Evolutionary conservation across 2,329 filamentous ascomycete genomes (phyloP), one percentile per base, ranked within the genome.

Genomic region (Fusarium penzigii): DNA sequence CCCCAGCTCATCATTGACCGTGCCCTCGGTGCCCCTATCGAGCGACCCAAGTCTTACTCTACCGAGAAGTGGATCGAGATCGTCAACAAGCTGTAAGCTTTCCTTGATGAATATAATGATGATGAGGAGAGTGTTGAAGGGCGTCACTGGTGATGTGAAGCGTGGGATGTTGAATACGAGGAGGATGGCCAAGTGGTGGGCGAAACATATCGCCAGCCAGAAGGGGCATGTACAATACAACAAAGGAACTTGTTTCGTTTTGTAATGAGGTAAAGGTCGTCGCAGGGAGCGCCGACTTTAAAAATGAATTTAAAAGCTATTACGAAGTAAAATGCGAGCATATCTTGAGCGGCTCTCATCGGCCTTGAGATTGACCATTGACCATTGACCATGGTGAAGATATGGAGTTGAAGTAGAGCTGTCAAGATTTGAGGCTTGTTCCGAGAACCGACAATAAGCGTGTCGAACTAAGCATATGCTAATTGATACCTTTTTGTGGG

Each of bases 1-100:
- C 94, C 94, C 69, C 94, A 99, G 85, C 86, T 99, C 75, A 99
- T 99, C 84, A 97, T 99, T 72, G 94, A 99, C 86, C 93, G 94
- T 74, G 94, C 93, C 66, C 84, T 97, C 65, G 94, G 94, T 73
- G 90, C 92, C 66, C 94, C 94, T 66, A 99, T 99, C 70, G 94
- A 99, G 88, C 85, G 94, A 65, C 94, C 94, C 78, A 99, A 99
- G 89, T 93, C 88, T 59, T 99, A 97, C 89, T 95, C 90, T 75
- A 99, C 94, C 56, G 91, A 92, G 72, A 93, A 93, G 74, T 97
- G 92, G 84, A 86, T 90, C 76, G 93, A 97, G 86, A 86, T 97
- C 67, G 87, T 85, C 75, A 92, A 92, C 71, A 92, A 92, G 81
- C 82, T 96, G 78, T 97, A 91, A 89, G 73, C 32, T 6, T 36